Evolutionary conservation across 1,284 basidiomycete genomes (phyloP).

Genomic region (Grifola frondosa): DNA sequence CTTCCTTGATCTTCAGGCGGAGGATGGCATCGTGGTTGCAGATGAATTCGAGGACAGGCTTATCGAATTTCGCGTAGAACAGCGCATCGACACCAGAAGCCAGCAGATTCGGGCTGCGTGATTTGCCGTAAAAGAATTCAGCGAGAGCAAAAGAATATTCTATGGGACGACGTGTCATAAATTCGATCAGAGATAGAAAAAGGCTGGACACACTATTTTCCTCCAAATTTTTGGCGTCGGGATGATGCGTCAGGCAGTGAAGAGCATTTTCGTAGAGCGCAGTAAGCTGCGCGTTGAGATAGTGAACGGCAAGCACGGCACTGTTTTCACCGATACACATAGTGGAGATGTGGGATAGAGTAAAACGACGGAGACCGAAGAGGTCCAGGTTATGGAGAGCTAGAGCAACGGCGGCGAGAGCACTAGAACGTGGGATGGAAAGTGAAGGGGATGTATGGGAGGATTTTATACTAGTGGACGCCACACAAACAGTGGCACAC

Average conservation of each 20-base stretch:
- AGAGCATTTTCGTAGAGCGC: constrained; percentile 28
- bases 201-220: constrained; percentile 8
- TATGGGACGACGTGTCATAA: background rate
- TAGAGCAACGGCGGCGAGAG: no score
- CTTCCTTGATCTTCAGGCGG: constrained; percentile 18
- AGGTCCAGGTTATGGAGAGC: no score
- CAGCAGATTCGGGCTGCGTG: background rate
- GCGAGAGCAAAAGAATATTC: constrained; percentile 18
- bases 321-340: constrained; percentile 34
- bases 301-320: constrained; percentile 29
- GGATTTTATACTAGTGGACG: no score
- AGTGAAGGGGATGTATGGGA: no score
- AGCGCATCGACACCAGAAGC: constrained; percentile 7
- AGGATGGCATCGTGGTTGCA: constrained; percentile 31
- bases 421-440: no score
- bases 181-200: background rate
- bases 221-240: constrained; percentile 9
- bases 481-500: no score
- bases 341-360: no score
- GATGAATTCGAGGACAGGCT: constrained; percentile 26
- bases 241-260: constrained; percentile 25
- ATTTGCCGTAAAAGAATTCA: constrained; percentile 7
- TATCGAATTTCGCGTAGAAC: constrained; percentile 23
- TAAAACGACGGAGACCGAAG: no score
- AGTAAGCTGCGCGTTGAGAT: constrained; percentile 32